A percentile compares a stretch with the other conserved stretches of the same genome.
These are phyloP conservation scores for Penicillium nordicum DNA, from an alignment of 2,329 filamentous ascomycete species.

Conservation along the genomic window DNA sequence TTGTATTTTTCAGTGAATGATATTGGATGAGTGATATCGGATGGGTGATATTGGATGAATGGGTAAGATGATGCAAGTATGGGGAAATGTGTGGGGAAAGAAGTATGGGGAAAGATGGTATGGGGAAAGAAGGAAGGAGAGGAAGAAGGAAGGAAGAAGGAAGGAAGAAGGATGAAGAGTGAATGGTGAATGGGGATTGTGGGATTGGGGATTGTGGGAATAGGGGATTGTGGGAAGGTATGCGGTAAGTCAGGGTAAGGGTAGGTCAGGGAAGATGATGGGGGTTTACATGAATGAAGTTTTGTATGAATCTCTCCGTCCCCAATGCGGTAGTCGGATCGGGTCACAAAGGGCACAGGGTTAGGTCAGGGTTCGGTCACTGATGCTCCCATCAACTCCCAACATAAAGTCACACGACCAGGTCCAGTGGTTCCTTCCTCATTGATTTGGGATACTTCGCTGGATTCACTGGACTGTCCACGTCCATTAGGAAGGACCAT, in stretches of 20 bases:
- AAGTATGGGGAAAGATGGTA: neutral
- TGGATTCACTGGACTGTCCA: neutral
- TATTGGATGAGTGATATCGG: neutral
- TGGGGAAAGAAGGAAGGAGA: neutral
- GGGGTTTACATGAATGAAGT: neutral
- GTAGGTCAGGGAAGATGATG: neutral
- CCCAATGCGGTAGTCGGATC: neutral
- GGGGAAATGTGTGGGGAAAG: neutral
- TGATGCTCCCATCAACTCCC: slow-evolving; percentile 39
- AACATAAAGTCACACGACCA: slow-evolving; percentile 29
- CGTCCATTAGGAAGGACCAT: slow-evolving; percentile 16
- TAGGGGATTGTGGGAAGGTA: neutral
- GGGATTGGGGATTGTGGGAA: neutral
- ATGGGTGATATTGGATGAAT: neutral
- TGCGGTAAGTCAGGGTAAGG: neutral
- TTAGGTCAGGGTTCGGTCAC: slow-evolving; percentile 13
- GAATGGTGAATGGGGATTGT: neutral
- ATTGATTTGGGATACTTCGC: neutral
- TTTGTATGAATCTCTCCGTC: neutral
- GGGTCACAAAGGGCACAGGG: neutral
- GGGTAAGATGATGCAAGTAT: neutral
- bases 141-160: neutral
- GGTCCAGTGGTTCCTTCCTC: neutral
- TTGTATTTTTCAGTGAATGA: neutral
- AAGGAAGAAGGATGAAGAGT: neutral